phyloP scores from a whole-genome alignment of 805 yeast genomes.

The Pichia occidentalis region DNA sequence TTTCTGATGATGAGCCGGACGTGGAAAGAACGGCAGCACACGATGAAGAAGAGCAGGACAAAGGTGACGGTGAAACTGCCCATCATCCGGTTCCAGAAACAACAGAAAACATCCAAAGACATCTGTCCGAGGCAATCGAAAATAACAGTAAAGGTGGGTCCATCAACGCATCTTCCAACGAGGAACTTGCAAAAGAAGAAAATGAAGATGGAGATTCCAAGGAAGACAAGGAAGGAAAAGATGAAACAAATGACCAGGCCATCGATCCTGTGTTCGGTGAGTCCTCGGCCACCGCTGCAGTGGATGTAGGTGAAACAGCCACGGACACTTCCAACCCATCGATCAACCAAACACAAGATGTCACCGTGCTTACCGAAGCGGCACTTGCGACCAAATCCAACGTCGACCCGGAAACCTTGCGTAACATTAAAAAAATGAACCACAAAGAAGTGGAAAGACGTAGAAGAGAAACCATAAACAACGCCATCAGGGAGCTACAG shows the following conservation, averaged over 20 bases:
- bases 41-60: no score
- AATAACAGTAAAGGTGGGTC: no score
- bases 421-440: slow-evolving; percentile 72
- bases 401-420: slow-evolving; percentile 83
- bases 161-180: no score
- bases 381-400: slow-evolving; percentile 40
- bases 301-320: no score
- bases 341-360: slow-evolving; percentile 8
- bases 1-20: no score
- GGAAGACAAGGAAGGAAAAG: not conserved
- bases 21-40: no score
- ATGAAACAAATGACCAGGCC: slow-evolving; percentile 2
- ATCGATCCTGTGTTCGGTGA: slow-evolving; percentile 8
- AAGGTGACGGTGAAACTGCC: no score
- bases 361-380: slow-evolving; percentile 13
- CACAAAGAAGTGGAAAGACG: slow-evolving; percentile 95
- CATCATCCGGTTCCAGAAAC: no score
- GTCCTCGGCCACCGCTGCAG: no score
- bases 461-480: slow-evolving; percentile 81
- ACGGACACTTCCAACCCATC: slow-evolving; percentile 1
- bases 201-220: not conserved
- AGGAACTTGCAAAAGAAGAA: slow-evolving; percentile 5
- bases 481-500: slow-evolving; percentile 78
- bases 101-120: no score
- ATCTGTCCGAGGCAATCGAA: no score